Evolutionary conservation across 345 rosid genomes (phyloP), one percentile per base, ranked within the genome.

Genomic region (Camelina sativa): DNA sequence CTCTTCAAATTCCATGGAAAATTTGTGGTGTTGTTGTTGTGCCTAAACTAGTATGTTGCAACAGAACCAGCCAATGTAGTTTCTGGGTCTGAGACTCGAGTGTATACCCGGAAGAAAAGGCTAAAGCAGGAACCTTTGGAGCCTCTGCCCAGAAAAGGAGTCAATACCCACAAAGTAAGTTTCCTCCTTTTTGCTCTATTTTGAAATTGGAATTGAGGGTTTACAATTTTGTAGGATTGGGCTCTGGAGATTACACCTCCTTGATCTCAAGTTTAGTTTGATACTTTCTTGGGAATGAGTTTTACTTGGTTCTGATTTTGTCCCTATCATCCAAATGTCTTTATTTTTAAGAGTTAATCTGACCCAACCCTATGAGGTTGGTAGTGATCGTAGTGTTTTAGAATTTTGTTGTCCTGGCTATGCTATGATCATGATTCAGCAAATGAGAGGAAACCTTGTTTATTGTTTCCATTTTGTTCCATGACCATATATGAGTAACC

Each of bases 81-180:
- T 8, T 34, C 37, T 34, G 37, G 8, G 37, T 34, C 37, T 7
- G 37, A 34, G 37, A 34, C 37, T 34, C 37, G 37, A 34, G 37
- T 34, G 2, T 34, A 7, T 7, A 7, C 37, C 37, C 37, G 9
- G 37, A 34, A 34, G 9, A 34, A 34, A 34, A 34, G 37, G 37
- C 37, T 34, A 34, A 34, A 34, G 37, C 37, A 34, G 9, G 37
- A 34, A 34, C 37, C 37, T 34, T 34, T 34, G 37, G 80, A 73
- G 61, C 74, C 67, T 60, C 82, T 72, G 30, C 72, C 79, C 66
- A 46, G 58, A 47, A 53, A 44, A 50, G 81, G 80, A 30, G 6
- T 56, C 67, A 30, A 3, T 46, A 5, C 65, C 59, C 72, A 40
- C 5, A 63, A 65, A 32, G 69, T 46, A 38, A 68, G 12, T 15